Percentiles rank a stretch among this genome's conserved stretches.
Evolutionary conservation across 495 filamentous ascomycete species (phyloP).

Genomic region (Cercophora scortea): DNA sequence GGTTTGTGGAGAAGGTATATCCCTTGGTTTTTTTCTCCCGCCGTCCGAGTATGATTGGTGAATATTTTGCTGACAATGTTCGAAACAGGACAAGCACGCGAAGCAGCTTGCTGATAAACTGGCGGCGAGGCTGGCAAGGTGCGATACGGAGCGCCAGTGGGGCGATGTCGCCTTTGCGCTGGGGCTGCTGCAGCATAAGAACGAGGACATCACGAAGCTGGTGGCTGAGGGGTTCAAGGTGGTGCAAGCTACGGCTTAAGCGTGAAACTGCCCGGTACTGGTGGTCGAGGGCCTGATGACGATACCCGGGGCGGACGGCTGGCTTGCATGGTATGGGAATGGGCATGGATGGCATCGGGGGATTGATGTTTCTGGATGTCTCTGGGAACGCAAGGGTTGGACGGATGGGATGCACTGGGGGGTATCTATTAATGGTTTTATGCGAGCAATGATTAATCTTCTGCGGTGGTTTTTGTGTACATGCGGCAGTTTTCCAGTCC

Average conservation of each 20-base stretch:
- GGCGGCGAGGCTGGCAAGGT: conserved; percentile 75
- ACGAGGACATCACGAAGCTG: conserved; percentile 87
- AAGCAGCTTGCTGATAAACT: conserved; percentile 93
- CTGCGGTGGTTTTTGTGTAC: too few relatives aligned
- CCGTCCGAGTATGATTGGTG: too few relatives aligned
- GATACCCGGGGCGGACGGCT: too few relatives aligned
- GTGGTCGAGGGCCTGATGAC: neutral
- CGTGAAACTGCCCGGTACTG: neutral
- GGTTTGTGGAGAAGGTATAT: conserved; percentile 92
- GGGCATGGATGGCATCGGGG: too few relatives aligned
- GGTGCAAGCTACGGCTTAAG: conserved; percentile 38
- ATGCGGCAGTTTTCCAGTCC: too few relatives aligned
- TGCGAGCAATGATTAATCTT: too few relatives aligned
- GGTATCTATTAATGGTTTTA: too few relatives aligned
- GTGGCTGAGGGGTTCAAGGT: conserved; percentile 80
- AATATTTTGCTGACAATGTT: conserved; percentile 4
- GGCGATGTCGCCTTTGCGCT: conserved; percentile 91
- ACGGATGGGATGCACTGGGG: too few relatives aligned
- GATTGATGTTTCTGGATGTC: too few relatives aligned
- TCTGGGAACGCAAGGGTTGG: too few relatives aligned
- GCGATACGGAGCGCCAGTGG: conserved; percentile 92
- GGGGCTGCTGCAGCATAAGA: conserved; percentile 87
- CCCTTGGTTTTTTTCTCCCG: neutral
- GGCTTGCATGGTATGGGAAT: too few relatives aligned
- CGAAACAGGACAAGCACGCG: conserved; percentile 83